Evolutionary conservation across 257 asterid genomes (phyloP).

Genomic region (Anisodus acutangulus): DNA sequence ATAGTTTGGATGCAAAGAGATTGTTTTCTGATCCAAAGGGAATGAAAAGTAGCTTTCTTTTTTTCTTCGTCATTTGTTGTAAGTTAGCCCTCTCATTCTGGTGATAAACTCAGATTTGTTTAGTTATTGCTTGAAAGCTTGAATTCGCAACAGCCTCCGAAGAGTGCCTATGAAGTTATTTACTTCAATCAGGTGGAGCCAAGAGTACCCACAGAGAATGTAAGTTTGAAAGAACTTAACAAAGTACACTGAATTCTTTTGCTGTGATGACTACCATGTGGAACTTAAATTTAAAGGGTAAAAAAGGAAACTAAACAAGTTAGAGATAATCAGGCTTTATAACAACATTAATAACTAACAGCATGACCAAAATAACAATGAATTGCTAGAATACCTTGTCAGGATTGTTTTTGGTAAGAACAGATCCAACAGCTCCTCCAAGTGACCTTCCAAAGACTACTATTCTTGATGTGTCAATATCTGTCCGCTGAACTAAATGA

Average conservation of each 20-base stretch:
- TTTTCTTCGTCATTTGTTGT: not conserved
- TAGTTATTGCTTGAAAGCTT: not conserved
- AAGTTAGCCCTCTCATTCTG: slow-evolving; percentile 11
- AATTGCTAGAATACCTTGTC: slow-evolving; percentile 65
- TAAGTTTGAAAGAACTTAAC: slow-evolving; percentile 11
- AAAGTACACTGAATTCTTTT: slow-evolving; percentile 7
- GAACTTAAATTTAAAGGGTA: not conserved
- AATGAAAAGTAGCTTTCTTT: not conserved
- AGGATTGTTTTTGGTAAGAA: slow-evolving; percentile 77
- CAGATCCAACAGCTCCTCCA: slow-evolving; percentile 99
- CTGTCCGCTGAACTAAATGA: slow-evolving; percentile 88
- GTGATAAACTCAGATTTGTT: slow-evolving; percentile 5
- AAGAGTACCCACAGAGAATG: slow-evolving; percentile 4
- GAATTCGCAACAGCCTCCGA: not conserved
- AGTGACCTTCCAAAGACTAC: slow-evolving; percentile 97
- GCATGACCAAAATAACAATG: not conserved
- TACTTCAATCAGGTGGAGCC: slow-evolving; percentile 7
- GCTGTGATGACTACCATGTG: not conserved
- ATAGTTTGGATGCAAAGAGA: not conserved
- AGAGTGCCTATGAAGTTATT: not conserved
- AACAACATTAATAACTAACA: not conserved
- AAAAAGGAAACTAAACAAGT: slow-evolving; percentile 4
- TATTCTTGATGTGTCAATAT: slow-evolving; percentile 87
- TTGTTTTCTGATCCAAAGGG: not conserved
- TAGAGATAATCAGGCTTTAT: not conserved